Evolutionary conservation across 1,284 basidiomycete species (phyloP).

Genomic region (Xerocomus amazonicus): DNA sequence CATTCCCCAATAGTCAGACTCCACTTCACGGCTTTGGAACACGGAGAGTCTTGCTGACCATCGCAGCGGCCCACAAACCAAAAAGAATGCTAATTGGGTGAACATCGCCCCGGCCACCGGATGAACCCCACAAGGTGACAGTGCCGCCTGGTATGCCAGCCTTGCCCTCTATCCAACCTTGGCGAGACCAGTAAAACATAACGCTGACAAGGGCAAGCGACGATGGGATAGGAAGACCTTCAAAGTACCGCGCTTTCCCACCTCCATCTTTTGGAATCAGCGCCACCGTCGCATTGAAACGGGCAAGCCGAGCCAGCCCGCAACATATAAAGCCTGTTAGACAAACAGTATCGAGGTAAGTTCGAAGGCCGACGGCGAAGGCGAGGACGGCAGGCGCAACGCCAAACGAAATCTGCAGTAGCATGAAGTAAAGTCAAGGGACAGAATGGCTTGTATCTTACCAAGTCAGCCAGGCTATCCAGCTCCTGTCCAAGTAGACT

Average conservation of each 20-base stretch:
- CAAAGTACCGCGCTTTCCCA: constrained; percentile 94
- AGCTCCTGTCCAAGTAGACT: constrained; percentile 99
- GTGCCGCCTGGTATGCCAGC: constrained; percentile 74
- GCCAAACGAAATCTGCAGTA: constrained; percentile 87
- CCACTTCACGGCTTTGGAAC: constrained; percentile 67
- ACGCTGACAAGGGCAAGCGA: constrained; percentile 79
- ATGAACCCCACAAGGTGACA: constrained; percentile 65
- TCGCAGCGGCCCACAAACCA: constrained; percentile 83
- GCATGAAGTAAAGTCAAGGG: constrained; percentile 4
- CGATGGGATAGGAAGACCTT: constrained; percentile 95
- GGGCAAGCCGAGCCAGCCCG: constrained; percentile 92
- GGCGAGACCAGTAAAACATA: constrained; percentile 79
- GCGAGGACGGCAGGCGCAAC: constrained; percentile 93
- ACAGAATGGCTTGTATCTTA: constrained; percentile 37
- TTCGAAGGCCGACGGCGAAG: constrained; percentile 87
- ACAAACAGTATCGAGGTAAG: constrained; percentile 83
- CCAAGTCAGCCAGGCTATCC: constrained; percentile 94
- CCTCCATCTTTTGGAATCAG: constrained; percentile 83
- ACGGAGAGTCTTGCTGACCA: constrained; percentile 92
- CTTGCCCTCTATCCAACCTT: constrained; percentile 80
- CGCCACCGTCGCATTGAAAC: constrained; percentile 98
- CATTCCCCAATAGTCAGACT: neutral
- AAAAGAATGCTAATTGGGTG: constrained; percentile 75
- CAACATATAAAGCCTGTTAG: constrained; percentile 93
- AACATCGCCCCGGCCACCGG: constrained; percentile 75